Percentiles rank a stretch among this genome's conserved stretches.
Evolutionary conservation across 2,329 filamentous ascomycete species (phyloP).

Genomic region (Endoconidiophora laricicola): DNA sequence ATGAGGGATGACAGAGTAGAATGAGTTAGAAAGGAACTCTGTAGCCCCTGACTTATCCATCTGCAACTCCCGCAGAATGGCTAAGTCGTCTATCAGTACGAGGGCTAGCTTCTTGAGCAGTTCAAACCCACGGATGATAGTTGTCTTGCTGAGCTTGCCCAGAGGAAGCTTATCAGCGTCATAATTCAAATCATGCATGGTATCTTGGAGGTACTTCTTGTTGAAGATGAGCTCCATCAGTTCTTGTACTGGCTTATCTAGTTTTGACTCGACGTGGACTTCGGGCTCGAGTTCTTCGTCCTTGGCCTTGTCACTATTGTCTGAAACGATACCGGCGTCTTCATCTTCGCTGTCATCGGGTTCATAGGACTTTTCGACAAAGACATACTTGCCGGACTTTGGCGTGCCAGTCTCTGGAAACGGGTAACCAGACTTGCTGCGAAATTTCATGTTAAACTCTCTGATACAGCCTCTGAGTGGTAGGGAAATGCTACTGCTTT

Average conservation of each 20-base stretch:
- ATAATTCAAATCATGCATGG: slow-evolving; percentile 53
- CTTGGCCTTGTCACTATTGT: slow-evolving; percentile 16
- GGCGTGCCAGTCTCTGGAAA: slow-evolving; percentile 41
- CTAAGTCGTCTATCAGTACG: slow-evolving; percentile 37
- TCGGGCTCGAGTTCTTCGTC: slow-evolving; percentile 20
- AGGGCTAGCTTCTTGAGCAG: slow-evolving; percentile 58
- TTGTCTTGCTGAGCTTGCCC: slow-evolving; percentile 68
- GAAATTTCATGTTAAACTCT: slow-evolving; percentile 45
- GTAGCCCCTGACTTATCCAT: slow-evolving; percentile 26
- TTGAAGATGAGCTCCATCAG: slow-evolving; percentile 78
- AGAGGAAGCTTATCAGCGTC: slow-evolving; percentile 63
- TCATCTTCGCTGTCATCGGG: slow-evolving; percentile 46
- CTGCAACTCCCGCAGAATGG: slow-evolving; percentile 29
- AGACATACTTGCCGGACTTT: slow-evolving; percentile 57
- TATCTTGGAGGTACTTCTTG: slow-evolving; percentile 48
- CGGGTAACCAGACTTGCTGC: slow-evolving; percentile 38
- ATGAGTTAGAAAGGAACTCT: slow-evolving; percentile 55
- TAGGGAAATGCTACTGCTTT: slow-evolving; percentile 28
- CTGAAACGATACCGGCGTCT: slow-evolving; percentile 14
- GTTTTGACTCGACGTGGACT: slow-evolving; percentile 21
- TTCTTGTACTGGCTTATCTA: slow-evolving; percentile 43
- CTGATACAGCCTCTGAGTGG: slow-evolving; percentile 27
- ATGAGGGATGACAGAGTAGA: slow-evolving; percentile 72
- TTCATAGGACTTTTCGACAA: slow-evolving; percentile 63
- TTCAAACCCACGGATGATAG: slow-evolving; percentile 59